A percentile compares a stretch with the other conserved stretches of the same genome.
Evolutionary conservation across 2,329 filamentous ascomycete genomes (phyloP).

Genomic region (Cladobotryum mycophilum): DNA sequence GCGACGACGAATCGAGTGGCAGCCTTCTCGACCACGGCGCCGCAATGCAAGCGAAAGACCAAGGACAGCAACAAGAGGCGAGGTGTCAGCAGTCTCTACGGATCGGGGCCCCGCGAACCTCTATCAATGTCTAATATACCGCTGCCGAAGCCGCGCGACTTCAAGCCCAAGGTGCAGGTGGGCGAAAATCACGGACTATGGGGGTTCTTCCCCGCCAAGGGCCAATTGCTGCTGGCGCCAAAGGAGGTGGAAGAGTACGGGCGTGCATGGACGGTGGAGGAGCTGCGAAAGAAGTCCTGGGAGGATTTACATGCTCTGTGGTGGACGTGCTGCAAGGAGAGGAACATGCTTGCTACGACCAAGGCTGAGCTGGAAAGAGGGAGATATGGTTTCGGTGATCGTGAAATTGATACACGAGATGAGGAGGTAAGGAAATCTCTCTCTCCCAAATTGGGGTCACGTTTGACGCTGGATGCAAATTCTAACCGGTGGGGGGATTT

Average conservation of each 20-base stretch:
- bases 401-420: constrained; percentile 59
- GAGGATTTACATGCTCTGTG: constrained; percentile 87
- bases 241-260: constrained; percentile 67
- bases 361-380: constrained; percentile 60
- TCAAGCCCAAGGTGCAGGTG: constrained; percentile 50
- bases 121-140: constrained; percentile 66
- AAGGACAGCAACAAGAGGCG: constrained; percentile 75
- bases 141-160: constrained; percentile 63
- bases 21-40: constrained; percentile 50
- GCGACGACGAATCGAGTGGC: constrained; percentile 16
- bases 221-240: constrained; percentile 64
- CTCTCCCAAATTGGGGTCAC: no score
- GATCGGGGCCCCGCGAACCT: constrained; percentile 68
- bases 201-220: constrained; percentile 76
- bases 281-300: constrained; percentile 85
- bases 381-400: constrained; percentile 66
- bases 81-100: constrained; percentile 73
- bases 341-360: constrained; percentile 81
- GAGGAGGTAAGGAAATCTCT: constrained; percentile 49
- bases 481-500: background rate
- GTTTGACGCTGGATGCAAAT: no score
- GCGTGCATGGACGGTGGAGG: constrained; percentile 75
- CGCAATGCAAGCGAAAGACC: constrained; percentile 41
- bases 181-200: constrained; percentile 82
- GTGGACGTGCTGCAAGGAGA: constrained; percentile 90